These are phyloP conservation scores for Drechmeria coniospora DNA, from an alignment of 2,329 filamentous ascomycete species.

Conservation along the genomic window DNA sequence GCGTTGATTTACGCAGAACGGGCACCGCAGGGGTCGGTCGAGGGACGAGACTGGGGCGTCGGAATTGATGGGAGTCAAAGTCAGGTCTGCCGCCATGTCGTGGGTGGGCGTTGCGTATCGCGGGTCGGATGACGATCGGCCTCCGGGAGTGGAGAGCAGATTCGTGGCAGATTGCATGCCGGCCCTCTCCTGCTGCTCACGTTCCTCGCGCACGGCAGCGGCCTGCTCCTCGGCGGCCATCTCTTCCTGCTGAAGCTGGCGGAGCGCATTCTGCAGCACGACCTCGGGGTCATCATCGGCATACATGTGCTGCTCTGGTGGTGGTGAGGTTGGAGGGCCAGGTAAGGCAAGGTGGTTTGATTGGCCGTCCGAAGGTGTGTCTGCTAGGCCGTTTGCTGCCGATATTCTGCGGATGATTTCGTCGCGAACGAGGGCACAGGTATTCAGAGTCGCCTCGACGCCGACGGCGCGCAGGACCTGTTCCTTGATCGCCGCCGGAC, in stretches of 20 bases:
- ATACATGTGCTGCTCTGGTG: conserved; percentile 23
- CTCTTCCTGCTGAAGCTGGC: conserved; percentile 43
- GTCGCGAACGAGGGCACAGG: conserved; percentile 42
- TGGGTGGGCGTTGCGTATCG: conserved; percentile 20
- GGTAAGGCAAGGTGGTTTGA: no score
- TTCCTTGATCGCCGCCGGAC: conserved; percentile 43
- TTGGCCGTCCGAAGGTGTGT: no score
- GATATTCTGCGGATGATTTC: conserved; percentile 37
- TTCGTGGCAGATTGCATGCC: conserved; percentile 10
- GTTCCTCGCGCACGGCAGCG: conserved; percentile 36
- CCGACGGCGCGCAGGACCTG: conserved; percentile 38
- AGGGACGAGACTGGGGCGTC: conserved; percentile 28
- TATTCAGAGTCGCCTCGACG: conserved; percentile 36
- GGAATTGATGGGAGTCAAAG: conserved; percentile 38
- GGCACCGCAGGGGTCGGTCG: conserved; percentile 38
- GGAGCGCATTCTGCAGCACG: conserved; percentile 42
- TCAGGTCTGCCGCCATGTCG: conserved; percentile 26
- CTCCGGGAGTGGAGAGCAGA: conserved; percentile 17
- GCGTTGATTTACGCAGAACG: conserved; percentile 45
- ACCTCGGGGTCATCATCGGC: conserved; percentile 40
- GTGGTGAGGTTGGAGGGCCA: conserved; percentile 12
- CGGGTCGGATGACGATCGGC: conserved; percentile 14
- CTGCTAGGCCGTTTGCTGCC: no score
- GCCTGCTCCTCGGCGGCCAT: conserved; percentile 42
- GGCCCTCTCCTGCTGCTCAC: conserved; percentile 30